Percentiles rank a stretch among this genome's conserved stretches.
Conservation (phyloP, 2,329 filamentous ascomycete species). For the Sporothrix dimorphospora region DNA sequence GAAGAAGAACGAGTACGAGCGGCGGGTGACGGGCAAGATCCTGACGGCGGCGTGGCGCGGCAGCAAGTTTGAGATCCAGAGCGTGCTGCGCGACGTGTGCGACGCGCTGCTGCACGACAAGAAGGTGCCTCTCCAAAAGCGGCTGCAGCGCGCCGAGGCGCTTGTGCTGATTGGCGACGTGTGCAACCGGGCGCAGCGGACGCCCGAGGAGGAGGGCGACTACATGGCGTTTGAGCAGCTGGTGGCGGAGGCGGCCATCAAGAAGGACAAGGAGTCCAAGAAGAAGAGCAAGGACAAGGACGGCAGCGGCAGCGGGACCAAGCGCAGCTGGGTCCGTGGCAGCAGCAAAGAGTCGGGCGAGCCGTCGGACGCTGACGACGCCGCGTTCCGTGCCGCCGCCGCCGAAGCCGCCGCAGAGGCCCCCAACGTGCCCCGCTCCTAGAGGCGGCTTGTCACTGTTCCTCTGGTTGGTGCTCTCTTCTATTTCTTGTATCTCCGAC, state of each 20-base stretch:
- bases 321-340: background rate
- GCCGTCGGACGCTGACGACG: background rate
- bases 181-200: slow-evolving; percentile 80
- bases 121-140: slow-evolving; percentile 79
- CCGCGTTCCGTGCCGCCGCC: slow-evolving; percentile 8
- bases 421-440: slow-evolving; percentile 19
- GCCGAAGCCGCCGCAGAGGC: slow-evolving; percentile 5
- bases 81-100: slow-evolving; percentile 91
- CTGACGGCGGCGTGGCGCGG: slow-evolving; percentile 95
- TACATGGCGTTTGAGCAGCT: slow-evolving; percentile 99
- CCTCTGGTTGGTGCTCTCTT: background rate
- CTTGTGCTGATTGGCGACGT: slow-evolving; percentile 87
- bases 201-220: slow-evolving; percentile 95
- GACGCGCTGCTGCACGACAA: slow-evolving; percentile 81
- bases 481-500: too few species aligned
- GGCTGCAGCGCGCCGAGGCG: slow-evolving; percentile 87
- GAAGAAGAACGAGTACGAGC: slow-evolving; percentile 93
- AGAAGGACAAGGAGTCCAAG: slow-evolving; percentile 87
- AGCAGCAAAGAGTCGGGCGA: background rate
- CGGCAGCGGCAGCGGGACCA: slow-evolving; percentile 25
- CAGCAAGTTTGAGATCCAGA: slow-evolving; percentile 97
- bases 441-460: background rate
- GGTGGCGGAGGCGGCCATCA: slow-evolving; percentile 92
- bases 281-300: slow-evolving; percentile 55
- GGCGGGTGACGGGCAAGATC: slow-evolving; percentile 95